Base-by-base conservation (phyloP, 306 rosid genomes). In the Vigna nakashimae region DNA sequence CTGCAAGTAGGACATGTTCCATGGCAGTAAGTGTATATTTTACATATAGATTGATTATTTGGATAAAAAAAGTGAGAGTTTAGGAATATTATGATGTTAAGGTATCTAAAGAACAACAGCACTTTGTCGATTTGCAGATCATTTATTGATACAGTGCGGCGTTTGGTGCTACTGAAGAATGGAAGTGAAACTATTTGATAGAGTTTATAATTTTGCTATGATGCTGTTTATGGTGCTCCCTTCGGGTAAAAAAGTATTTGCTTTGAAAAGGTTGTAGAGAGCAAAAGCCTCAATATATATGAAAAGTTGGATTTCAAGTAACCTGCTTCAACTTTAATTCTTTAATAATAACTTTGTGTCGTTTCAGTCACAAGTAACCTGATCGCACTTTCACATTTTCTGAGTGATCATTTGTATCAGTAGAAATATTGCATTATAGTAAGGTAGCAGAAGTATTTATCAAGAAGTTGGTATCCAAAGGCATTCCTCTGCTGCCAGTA, bases 1-100 rank as follows among this genome's bases (percentile, higher is more conserved):
- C 75, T 81, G 79, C 87, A 85, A 69, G 88, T 89, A 6, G 86
- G 86, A 65, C 91, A 89, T 74, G 88, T 89, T 78, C 92, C 97
- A 57, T 93, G 98, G 98, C 85, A 81, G 97, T 89, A 88, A 1
- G 97, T 74, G 14, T 17, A 16, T 75, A 14, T 71, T 60, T 62
- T 77, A 73, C 43, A 18, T 30, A 53, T 7, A 24, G 8, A 73
- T 26, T 56, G 8, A 70, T 20, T 59, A 59, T 6, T 69, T 79
- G 71, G 15, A 46, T 2, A 7, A 65, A 48, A 11, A 10, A 20
- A 59, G 14, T 36, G 1, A n/a, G 32, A 16, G 50, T 43, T 28
- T 11, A 3, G 50, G 63, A 32, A 65, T 57, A 34, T 57, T 30
- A 55, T 45, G 52, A 30, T 30, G 34, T 14, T 72, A 32, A 48